These are phyloP conservation scores for Begonia loranthoides DNA, from an alignment of 306 rosid species.

Conservation along the genomic window DNA sequence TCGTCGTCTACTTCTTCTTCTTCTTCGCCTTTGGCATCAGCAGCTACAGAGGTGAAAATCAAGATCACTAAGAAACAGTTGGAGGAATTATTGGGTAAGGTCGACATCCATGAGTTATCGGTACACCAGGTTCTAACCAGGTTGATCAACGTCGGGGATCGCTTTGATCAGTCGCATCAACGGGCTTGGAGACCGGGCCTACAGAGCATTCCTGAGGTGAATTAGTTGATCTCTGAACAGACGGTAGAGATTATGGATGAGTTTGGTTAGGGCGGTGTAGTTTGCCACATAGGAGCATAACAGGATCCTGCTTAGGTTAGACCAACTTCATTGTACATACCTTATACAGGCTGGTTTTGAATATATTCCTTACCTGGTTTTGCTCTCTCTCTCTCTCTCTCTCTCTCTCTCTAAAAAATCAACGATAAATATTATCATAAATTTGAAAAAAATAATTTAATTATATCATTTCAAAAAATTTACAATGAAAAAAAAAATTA, in stretches of 20 bases:
- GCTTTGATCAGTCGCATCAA: conserved; percentile 21
- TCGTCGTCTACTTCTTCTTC: neutral
- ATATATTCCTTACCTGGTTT: no score
- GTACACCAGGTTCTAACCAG: conserved; percentile 42
- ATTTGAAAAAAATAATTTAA: no score
- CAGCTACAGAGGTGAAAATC: conserved; percentile 45
- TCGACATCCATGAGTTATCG: conserved; percentile 35
- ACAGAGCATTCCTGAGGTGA: conserved; percentile 62
- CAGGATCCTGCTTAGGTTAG: no score
- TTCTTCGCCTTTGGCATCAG: neutral
- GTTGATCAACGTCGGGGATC: conserved; percentile 22
- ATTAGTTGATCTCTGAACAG: conserved; percentile 7
- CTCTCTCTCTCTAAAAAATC: no score
- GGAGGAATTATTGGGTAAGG: conserved; percentile 37
- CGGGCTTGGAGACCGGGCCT: conserved; percentile 61
- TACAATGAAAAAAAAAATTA: no score
- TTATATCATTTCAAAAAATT: no score
- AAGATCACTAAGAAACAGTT: conserved; percentile 69
- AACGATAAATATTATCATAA: no score
- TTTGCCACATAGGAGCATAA: no score
- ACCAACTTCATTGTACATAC: no score
- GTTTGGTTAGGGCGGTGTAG: no score
- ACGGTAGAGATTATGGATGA: neutral
- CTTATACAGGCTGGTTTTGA: no score
- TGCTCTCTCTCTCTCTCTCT: no score